A percentile compares a stretch with the other conserved stretches of the same genome.
phyloP scores from a whole-genome alignment of 768 basidiomycete genomes.

The Boletus sensibilis region DNA sequence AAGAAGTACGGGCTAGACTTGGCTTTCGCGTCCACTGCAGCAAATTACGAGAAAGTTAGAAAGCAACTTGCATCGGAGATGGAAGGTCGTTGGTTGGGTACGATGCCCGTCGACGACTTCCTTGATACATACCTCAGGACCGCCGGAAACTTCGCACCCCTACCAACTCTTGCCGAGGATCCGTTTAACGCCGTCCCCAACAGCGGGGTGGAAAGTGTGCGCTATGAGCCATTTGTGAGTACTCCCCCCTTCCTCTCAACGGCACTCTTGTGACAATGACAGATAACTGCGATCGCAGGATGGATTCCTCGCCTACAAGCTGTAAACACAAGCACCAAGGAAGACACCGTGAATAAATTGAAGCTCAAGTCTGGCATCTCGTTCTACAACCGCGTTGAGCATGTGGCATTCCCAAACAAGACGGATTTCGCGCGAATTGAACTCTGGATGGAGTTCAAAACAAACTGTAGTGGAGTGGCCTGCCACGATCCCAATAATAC shows the following conservation, averaged over 20 bases:
- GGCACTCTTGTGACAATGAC: not conserved
- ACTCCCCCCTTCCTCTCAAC: too few species aligned
- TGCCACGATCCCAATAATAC: not conserved
- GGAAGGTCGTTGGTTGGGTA: not conserved
- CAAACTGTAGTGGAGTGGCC: not conserved
- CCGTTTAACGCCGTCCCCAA: not conserved
- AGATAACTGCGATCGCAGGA: not conserved
- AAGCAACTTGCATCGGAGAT: not conserved
- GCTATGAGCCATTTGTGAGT: not conserved
- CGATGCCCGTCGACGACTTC: not conserved
- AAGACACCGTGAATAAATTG: not conserved
- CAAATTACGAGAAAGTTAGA: not conserved
- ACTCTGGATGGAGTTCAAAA: conserved; percentile 11
- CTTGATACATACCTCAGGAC: not conserved
- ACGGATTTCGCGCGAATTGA: conserved; percentile 2
- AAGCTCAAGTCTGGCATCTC: conserved; percentile 2
- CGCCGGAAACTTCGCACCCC: not conserved
- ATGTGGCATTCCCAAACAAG: not conserved
- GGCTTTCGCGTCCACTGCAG: not conserved
- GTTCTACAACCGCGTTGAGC: not conserved
- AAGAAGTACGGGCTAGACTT: not conserved
- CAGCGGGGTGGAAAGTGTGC: not conserved
- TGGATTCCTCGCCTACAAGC: conserved; percentile 2
- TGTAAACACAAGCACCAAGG: not conserved
- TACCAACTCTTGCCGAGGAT: not conserved